Conservation (phyloP, 2,329 filamentous ascomycete species). For the Scedosporium apiospermum region DNA sequence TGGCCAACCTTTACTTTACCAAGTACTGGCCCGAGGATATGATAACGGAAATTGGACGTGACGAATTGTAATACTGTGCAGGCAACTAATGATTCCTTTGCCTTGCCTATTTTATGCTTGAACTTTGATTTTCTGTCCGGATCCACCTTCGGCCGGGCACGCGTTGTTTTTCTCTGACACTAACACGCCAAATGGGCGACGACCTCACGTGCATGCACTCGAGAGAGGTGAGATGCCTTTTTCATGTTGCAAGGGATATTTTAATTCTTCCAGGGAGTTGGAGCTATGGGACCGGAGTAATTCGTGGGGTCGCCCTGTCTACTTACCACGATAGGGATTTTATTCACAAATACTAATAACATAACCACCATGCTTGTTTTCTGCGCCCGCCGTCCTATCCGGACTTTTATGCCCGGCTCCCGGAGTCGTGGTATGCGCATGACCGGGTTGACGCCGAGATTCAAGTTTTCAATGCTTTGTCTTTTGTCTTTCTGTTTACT, state of each 20-base stretch:
- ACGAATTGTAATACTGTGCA: slow-evolving; percentile 5
- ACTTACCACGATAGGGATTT: neutral
- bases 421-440: neutral
- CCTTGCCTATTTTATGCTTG: neutral
- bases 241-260: neutral
- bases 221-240: neutral
- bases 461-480: neutral
- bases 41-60: neutral
- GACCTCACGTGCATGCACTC: neutral
- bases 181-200: neutral
- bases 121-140: neutral
- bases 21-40: slow-evolving; percentile 7
- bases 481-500: neutral
- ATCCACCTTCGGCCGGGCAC: neutral
- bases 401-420: neutral
- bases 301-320: neutral
- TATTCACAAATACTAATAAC: slow-evolving; percentile 17
- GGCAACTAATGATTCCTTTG: slow-evolving; percentile 2
- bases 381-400: slow-evolving; percentile 1
- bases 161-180: neutral
- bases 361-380: slow-evolving; percentile 19
- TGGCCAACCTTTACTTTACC: slow-evolving; percentile 8
- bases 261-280: neutral
- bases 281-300: neutral
- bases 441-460: neutral